Evolutionary conservation across 192 early-diverging fungal species (phyloP).

Genomic region (Umbelopsis sp.): DNA sequence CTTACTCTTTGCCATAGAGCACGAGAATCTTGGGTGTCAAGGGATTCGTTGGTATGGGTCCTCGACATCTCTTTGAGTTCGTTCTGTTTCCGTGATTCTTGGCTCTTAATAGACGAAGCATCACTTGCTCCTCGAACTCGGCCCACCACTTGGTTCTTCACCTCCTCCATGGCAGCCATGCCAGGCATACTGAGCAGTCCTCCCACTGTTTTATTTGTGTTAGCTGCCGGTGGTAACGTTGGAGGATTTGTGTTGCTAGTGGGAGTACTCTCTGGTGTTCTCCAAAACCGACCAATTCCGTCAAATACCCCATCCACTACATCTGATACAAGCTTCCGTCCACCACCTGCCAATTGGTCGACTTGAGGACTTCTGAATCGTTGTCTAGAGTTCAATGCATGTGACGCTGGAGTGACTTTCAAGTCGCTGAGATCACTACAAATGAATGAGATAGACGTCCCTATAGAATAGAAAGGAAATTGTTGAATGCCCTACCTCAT

Average conservation of each 20-base stretch:
- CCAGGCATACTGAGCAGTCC: conserved; percentile 15
- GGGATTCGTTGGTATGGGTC: not conserved
- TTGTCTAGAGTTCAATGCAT: not conserved
- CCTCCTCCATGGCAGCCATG: conserved; percentile 21
- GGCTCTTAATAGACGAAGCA: conserved; percentile 11
- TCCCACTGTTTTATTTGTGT: not conserved
- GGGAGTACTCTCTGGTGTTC: conserved; percentile 9
- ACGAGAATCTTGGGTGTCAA: not conserved
- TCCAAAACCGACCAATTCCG: conserved; percentile 44
- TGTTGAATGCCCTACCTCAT: conserved; percentile 33
- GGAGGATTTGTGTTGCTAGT: not conserved
- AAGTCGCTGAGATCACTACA: conserved; percentile 25
- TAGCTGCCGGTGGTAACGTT: not conserved
- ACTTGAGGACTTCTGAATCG: conserved; percentile 8
- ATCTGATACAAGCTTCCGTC: conserved; percentile 48
- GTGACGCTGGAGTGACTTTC: not conserved
- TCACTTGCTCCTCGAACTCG: conserved; percentile 6
- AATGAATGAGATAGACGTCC: not conserved
- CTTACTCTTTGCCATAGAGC: conserved; percentile 1
- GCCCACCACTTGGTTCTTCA: conserved; percentile 20
- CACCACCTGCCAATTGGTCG: conserved; percentile 20
- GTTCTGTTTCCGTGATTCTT: conserved; percentile 5
- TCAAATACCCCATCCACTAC: conserved; percentile 53
- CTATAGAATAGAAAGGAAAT: not conserved
- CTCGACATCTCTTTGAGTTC: conserved; percentile 11